These are phyloP conservation scores for Ascochyta rabiei DNA, from an alignment of 2,329 filamentous ascomycete species.

Conservation along the genomic window DNA sequence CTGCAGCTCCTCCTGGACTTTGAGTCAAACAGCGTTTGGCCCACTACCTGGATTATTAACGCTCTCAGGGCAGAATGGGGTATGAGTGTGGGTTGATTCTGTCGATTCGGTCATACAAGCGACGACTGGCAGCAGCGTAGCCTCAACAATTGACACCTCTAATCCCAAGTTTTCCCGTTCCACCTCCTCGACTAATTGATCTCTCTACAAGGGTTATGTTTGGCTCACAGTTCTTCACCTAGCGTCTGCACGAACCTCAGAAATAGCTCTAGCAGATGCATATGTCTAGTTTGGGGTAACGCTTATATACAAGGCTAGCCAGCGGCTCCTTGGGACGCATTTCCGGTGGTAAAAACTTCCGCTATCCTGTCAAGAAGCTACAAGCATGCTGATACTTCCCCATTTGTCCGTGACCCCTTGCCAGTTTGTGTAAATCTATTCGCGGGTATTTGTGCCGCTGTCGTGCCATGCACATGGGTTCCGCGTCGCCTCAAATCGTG, in stretches of 20 bases:
- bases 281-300: no score
- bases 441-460: no score
- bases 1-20: conserved; percentile 30
- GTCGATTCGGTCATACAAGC: no score
- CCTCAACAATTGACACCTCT: background rate
- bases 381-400: no score
- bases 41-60: conserved; percentile 40
- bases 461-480: background rate
- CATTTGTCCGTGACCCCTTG: no score
- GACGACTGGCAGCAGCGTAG: background rate
- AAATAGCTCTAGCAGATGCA: background rate
- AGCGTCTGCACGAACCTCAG: background rate
- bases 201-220: background rate
- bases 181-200: no score
- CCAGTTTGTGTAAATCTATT: no score
- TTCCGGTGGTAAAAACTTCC: no score
- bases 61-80: conserved; percentile 37
- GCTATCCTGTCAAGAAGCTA: no score
- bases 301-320: background rate
- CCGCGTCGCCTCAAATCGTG: background rate
- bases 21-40: conserved; percentile 36
- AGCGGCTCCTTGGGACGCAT: no score
- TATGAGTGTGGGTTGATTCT: background rate
- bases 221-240: background rate
- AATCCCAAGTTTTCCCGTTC: no score